Evolutionary conservation across 2,329 filamentous ascomycete genomes (phyloP), one percentile per base, ranked within the genome.

Genomic region (Trichoderma sp.): DNA sequence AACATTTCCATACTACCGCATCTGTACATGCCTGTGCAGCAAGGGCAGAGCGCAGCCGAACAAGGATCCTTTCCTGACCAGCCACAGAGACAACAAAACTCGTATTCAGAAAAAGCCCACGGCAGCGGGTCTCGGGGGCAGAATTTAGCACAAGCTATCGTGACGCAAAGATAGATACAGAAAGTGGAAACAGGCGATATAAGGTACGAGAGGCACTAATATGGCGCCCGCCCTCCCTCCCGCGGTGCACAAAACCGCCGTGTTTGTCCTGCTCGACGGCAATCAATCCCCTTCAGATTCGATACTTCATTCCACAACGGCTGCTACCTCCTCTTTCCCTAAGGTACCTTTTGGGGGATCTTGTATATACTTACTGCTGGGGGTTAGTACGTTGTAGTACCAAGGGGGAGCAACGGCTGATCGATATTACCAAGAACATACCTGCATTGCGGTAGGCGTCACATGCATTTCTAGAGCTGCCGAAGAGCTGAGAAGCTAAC

Each of bases 1-100:
- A 65, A 56, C 71, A 73, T 41, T 41, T 35, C 33, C 33, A 35
- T 35, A 35, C 33, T 16, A 21, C 60, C 16, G 60, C 71, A 64
- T 65, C 50, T 56, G 50, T 56, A 21, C 50, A 56, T 56, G 33
- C 41, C 60, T 65, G 60, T 31, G 38, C 59, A 29, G 60, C 41
- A 56, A 73, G 71, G 71, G 71, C 71, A 56, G 69, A 41, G 41
- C 71, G 45, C 31, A 73, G 16, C 71, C 38, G 21, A 35, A n/a
- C 71, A 64, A 65, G 71, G 71, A n/a, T 65, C 69, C 60, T 16
- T 8, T 38, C 41, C 59, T 53, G 38, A 56, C 69, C 69, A 56
- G 69, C 69, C 60, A 35, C 60, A 56, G 50, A 56, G 62, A 73
- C 41, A 53, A 38, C 27, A 64, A 18, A 45, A 35, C 71, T 73